Base-by-base conservation (phyloP, 176 grass and related monocot species). In the Puccinellia tenuiflora region DNA sequence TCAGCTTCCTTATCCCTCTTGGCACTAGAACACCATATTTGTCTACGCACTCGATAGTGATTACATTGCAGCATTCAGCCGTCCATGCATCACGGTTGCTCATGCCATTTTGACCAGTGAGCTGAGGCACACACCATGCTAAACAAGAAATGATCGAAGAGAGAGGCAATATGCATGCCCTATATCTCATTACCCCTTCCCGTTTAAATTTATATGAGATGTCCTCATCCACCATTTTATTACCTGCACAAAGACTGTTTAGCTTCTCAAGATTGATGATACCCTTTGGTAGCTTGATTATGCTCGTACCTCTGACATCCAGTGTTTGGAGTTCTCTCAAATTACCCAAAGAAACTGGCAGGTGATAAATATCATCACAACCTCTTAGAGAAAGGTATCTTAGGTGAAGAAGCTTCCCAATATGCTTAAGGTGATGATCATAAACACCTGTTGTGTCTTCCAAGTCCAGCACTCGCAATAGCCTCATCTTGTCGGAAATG, bases 381-480 rank as follows among this genome's bases (percentile, higher is more conserved):
- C 64, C 16, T 12, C 84, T 63, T 21, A 86, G 54, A 48, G 73
- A 85, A 11, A 90, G 38, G 2, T 79, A 84, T 18, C 39, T 86
- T 7, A 90, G 25, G 11, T 73, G 84, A 38, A 42, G 2, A 13
- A 90, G 45, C 31, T 83, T 50, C 13, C 50, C 22, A 9, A 90
- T 56, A 0, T 37, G 67, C 3, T 74, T 6, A 5, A 90, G 22
- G 74, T 80, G 43, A 17, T 28, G 17, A 55, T 84, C 16, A 3
- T 2, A 3, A 6, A 83, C 13, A 7, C n/a, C 21, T 3, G 7
- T 0, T 2, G 38, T 64, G 7, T n/a, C 20, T 82, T 90, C 79
- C 33, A 90, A 20, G 34, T 90, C 79, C 14, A 90, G 16, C 20
- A 90, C 84, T 21, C 79, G 69, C 1, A 90, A 1, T 34, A 86